phyloP scores from a whole-genome alignment of 345 rosid species.

The Hirschfeldia incana region DNA sequence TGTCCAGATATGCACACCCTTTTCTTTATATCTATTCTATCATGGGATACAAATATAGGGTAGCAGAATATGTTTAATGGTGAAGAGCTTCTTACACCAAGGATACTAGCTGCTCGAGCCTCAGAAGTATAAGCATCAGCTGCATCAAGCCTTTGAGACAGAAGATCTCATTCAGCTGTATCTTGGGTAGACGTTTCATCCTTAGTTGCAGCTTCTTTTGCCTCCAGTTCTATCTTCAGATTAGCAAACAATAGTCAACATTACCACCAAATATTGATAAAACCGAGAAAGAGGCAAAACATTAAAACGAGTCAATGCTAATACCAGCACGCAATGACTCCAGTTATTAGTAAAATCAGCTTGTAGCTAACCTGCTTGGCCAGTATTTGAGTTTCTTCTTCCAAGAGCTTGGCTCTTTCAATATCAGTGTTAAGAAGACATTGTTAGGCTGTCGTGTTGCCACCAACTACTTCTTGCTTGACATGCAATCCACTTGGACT shows the following conservation, averaged over 20 bases:
- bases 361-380: constrained; percentile 61
- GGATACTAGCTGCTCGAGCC: constrained; percentile 93
- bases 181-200: constrained; percentile 49
- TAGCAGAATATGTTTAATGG: not conserved
- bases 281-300: not conserved
- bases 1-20: constrained; percentile 14
- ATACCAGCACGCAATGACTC: constrained; percentile 14
- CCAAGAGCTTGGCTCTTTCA: constrained; percentile 78
- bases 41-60: constrained; percentile 12
- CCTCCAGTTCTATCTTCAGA: constrained; percentile 71
- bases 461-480: constrained; percentile 95
- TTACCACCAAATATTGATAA: constrained; percentile 7
- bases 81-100: constrained; percentile 62
- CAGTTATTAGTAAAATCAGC: constrained; percentile 9
- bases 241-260: constrained; percentile 32
- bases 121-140: constrained; percentile 95
- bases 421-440: constrained; percentile 88
- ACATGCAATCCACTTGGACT: constrained; percentile 64
- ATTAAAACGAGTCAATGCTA: not conserved
- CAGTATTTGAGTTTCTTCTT: constrained; percentile 72
- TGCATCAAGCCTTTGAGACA: constrained; percentile 69
- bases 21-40: constrained; percentile 1
- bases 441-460: constrained; percentile 81
- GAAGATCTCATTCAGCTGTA: constrained; percentile 56
- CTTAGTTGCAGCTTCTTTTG: constrained; percentile 49